Percentiles rank a stretch among this genome's conserved stretches.
Evolutionary conservation across 75 land plant species (phyloP).

Genomic region (Larix kaempferi): DNA sequence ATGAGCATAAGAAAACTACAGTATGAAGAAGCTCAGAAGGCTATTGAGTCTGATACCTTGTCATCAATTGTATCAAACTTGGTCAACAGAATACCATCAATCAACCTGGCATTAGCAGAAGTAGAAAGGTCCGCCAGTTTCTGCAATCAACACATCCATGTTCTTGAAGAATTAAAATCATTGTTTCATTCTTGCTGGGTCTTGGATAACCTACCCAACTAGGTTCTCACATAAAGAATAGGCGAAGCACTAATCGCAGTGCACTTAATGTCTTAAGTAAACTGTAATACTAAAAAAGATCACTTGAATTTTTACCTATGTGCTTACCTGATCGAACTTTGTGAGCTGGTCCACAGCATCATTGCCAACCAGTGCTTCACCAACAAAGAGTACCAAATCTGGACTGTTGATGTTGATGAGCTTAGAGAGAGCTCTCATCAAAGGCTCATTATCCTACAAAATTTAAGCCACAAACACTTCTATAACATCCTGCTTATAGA

Average conservation of each 20-base stretch:
- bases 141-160: constrained; percentile 35
- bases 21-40: neutral
- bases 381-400: constrained; percentile 93
- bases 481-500: neutral
- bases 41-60: constrained; percentile 47
- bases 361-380: constrained; percentile 98
- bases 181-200: neutral
- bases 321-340: constrained; percentile 86
- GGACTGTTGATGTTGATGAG: constrained; percentile 91
- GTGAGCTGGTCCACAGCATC: constrained; percentile 97
- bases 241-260: neutral
- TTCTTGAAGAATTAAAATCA: neutral
- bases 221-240: neutral
- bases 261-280: neutral
- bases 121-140: constrained; percentile 89
- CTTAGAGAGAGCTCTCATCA: constrained; percentile 96
- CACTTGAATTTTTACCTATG: neutral
- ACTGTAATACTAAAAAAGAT: neutral
- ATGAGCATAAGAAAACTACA: neutral
- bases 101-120: constrained; percentile 51
- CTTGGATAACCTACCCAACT: neutral
- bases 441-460: constrained; percentile 90
- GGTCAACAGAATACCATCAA: constrained; percentile 88
- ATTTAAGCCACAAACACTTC: constrained; percentile 5
- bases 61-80: constrained; percentile 97